Evolutionary conservation across 306 rosid species (phyloP).

Genomic region (Ziziphus jujuba): DNA sequence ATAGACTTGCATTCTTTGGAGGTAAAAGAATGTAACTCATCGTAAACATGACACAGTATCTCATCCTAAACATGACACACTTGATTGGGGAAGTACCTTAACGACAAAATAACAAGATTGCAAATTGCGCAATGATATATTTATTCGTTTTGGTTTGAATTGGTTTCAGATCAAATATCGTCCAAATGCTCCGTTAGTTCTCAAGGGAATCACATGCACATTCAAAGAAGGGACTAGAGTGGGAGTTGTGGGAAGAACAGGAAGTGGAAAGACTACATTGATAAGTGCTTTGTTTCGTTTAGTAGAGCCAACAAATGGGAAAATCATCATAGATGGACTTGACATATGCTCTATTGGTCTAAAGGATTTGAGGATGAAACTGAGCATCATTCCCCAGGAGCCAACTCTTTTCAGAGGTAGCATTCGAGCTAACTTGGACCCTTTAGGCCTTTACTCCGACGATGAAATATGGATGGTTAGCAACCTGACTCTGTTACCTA

Average conservation of each 20-base stretch:
- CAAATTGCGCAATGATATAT: too few species aligned
- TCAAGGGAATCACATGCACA: constrained; percentile 70
- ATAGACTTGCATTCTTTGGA: constrained; percentile 56
- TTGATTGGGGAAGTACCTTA: not conserved
- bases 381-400: constrained; percentile 84
- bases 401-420: constrained; percentile 85
- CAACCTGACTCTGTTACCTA: not conserved
- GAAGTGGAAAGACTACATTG: constrained; percentile 77
- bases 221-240: constrained; percentile 64
- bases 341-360: constrained; percentile 69
- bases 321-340: constrained; percentile 57
- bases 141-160: not conserved
- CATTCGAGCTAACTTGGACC: constrained; percentile 75
- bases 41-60: not conserved
- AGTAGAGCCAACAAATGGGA: constrained; percentile 68
- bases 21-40: constrained; percentile 31
- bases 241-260: constrained; percentile 89
- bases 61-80: not conserved
- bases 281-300: constrained; percentile 79
- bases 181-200: constrained; percentile 61
- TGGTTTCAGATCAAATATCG: constrained; percentile 58
- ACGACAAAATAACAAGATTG: not conserved
- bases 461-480: constrained; percentile 77
- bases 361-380: constrained; percentile 69
- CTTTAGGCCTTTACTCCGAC: constrained; percentile 69